Evolutionary conservation across 2,329 filamentous ascomycete species (phyloP).

Genomic region (Alternaria metachromatica): DNA sequence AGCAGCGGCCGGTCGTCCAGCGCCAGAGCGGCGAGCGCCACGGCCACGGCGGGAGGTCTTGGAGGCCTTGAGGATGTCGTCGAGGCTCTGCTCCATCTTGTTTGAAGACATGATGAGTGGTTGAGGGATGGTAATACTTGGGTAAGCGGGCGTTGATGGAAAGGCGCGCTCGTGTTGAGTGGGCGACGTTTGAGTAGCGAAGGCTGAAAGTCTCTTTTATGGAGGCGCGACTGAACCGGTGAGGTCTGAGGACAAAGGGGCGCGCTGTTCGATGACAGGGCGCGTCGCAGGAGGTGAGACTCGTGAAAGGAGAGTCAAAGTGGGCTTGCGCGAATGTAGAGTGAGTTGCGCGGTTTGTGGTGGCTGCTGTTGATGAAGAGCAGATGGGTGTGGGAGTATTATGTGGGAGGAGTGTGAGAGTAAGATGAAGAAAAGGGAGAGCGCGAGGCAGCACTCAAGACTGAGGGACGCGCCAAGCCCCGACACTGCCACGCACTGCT

Average conservation of each 20-base stretch:
- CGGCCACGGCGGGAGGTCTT: conserved; percentile 54
- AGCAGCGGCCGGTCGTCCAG: conserved; percentile 62
- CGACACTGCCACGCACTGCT: conserved; percentile 9
- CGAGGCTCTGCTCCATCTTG: conserved; percentile 96
- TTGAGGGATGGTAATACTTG: conserved; percentile 19
- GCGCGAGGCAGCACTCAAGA: conserved; percentile 22
- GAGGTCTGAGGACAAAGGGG: conserved; percentile 20
- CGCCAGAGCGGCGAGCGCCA: conserved; percentile 53
- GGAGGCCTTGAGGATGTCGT: conserved; percentile 88
- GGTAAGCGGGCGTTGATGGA: conserved; percentile 15
- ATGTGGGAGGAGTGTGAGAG: conserved; percentile 10
- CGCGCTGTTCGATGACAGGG: conserved; percentile 24
- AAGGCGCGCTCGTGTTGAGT: conserved; percentile 18
- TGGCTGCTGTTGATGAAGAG: conserved; percentile 15
- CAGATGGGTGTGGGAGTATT: conserved; percentile 9
- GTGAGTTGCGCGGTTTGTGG: conserved; percentile 12
- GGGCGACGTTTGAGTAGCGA: conserved; percentile 12
- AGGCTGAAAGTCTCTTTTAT: conserved; percentile 13
- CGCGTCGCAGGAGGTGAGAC: conserved; percentile 25
- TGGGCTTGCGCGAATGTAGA: conserved; percentile 24
- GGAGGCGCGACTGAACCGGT: conserved; percentile 13
- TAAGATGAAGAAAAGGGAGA: conserved; percentile 20
- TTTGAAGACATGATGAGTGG: conserved; percentile 52
- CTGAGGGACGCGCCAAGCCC: conserved; percentile 14
- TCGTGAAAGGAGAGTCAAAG: conserved; percentile 10